These are phyloP conservation scores for Saussurea involucrata DNA, from an alignment of 129 eudicot species.

Conservation along the genomic window DNA sequence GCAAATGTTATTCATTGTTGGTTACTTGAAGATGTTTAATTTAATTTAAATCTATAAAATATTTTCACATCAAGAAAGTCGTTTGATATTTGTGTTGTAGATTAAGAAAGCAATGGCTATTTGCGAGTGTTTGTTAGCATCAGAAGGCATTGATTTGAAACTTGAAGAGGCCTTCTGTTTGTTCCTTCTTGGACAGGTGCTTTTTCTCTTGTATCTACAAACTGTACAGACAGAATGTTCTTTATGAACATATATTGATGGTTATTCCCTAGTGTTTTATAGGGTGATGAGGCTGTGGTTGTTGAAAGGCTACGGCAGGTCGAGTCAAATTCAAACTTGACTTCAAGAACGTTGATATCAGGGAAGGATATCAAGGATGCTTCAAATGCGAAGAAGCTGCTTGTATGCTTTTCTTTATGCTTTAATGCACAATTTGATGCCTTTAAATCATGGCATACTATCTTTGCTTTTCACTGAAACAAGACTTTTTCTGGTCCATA, in stretches of 20 bases:
- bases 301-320: slow-evolving; percentile 68
- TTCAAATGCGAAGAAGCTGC: slow-evolving; percentile 52
- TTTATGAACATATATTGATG: neutral
- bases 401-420: slow-evolving; percentile 47
- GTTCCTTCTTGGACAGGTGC: slow-evolving; percentile 90
- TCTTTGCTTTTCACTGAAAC: neutral
- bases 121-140: slow-evolving; percentile 73
- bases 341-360: slow-evolving; percentile 53
- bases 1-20: neutral
- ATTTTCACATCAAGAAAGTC: neutral
- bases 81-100: slow-evolving; percentile 34
- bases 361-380: slow-evolving; percentile 59
- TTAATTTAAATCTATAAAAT: neutral
- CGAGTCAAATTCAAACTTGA: slow-evolving; percentile 44
- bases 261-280: slow-evolving; percentile 20
- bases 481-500: neutral
- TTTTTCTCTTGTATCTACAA: slow-evolving; percentile 1
- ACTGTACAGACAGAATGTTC: neutral
- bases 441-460: slow-evolving; percentile 6
- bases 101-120: slow-evolving; percentile 68
- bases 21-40: slow-evolving; percentile 12
- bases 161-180: slow-evolving; percentile 90
- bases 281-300: slow-evolving; percentile 86
- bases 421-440: neutral
- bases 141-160: slow-evolving; percentile 84